These are phyloP conservation scores for Cyclotella atomus DNA, from an alignment of 108 stramenopile genomes.

Conservation along the genomic window DNA sequence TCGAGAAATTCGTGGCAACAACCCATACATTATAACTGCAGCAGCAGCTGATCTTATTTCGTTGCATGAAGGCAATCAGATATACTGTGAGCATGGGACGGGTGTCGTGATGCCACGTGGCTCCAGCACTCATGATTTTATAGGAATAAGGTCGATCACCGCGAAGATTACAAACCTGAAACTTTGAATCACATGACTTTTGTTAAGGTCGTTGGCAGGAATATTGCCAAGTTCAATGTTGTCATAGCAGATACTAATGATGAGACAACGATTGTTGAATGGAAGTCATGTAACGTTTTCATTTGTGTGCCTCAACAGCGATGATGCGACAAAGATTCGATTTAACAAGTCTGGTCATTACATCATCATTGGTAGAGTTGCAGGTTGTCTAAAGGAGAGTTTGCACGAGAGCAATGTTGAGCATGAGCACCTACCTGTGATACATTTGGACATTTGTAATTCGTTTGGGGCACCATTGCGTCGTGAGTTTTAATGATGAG, in stretches of 20 bases:
- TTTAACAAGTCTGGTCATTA: slow-evolving; percentile 32
- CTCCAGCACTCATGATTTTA: background rate
- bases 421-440: background rate
- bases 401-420: background rate
- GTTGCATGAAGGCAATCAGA: slow-evolving; percentile 12
- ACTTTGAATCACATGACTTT: background rate
- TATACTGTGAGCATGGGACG: slow-evolving; percentile 17
- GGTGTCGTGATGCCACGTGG: background rate
- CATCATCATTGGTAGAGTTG: slow-evolving; percentile 19
- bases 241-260: background rate
- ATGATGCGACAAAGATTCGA: slow-evolving; percentile 26
- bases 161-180: background rate
- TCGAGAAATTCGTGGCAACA: slow-evolving; percentile 2
- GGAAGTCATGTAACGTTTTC: slow-evolving; percentile 8
- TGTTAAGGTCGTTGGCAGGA: slow-evolving; percentile 24
- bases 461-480: slow-evolving; percentile 5
- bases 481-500: slow-evolving; percentile 13
- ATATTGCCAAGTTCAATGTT: slow-evolving; percentile 21
- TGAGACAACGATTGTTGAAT: slow-evolving; percentile 19
- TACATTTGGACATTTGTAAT: slow-evolving; percentile 12
- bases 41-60: slow-evolving; percentile 20
- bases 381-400: slow-evolving; percentile 20
- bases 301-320: slow-evolving; percentile 3
- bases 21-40: slow-evolving; percentile 24
- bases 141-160: background rate